Base-by-base conservation (phyloP, 257 asterid genomes). In the Oldenlandia corymbosa region DNA sequence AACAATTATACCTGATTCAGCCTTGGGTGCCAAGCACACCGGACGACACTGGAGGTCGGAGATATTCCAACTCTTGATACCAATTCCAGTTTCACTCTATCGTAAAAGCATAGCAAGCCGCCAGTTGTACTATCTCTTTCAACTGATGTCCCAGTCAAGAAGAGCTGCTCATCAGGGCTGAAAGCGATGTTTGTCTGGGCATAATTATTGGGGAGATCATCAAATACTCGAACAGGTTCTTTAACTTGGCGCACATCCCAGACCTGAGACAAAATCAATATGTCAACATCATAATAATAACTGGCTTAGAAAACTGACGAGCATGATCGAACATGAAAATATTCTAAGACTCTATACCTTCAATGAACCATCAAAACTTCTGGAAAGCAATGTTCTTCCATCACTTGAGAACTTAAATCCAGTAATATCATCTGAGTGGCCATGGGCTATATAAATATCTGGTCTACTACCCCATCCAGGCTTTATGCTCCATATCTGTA, bases 401-500 rank as follows among this genome's bases (percentile, higher is more conserved):
- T 92, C 99, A 73, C 85, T 78, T 31, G 97, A 89, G 73, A 92
- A 92, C 76, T 85, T 89, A 66, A 92, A 80, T 45, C 85, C 85
- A 24, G 97, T 85, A 63, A 92, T 92, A 69, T 92, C 99, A 18
- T 92, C 96, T 17, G 90, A 72, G 80, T 92, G 99, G 53, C 84
- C 87, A 47, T 67, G 70, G 41, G 72, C 74, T 61, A 85, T 76
- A 53, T 69, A 66, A 63, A 76, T 66, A 67, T 89, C 99, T 37
- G 99, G 99, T 74, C 93, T 85, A 82, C 95, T 85, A 69, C 91
- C 99, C 99, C 97, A 92, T 71, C 96, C 97, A 75, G 99, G 84
- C 76, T 89, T 92, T 68, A 87, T 78, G 75, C 78, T 92, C 99
- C 99, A 92, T 73, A 92, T 77, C 96, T 92, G 77, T 62, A 73